Evolutionary conservation across 441 rosid genomes (phyloP), one percentile per base, ranked within the genome.

Genomic region (Arabidopsis hybrid): DNA sequence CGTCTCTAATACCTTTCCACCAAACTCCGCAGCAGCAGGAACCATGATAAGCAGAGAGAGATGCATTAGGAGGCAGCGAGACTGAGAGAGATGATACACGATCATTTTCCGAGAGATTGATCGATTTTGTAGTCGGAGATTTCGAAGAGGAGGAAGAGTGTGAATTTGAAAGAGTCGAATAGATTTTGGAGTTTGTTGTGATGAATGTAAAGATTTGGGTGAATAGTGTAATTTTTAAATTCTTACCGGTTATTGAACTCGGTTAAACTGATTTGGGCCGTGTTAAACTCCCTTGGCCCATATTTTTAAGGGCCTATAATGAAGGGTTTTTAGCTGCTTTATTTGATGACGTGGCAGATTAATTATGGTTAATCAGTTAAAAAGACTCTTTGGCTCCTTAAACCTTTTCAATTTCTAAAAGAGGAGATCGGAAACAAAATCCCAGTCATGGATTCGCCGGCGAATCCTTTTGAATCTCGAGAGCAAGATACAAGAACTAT

Each of bases 1-100:
- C 82, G 77, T 68, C 45, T 73, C 80, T 39, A 62, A 81, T 7
- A 69, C 83, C 65, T 26, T 47, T 0, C 71, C 78, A 26, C 71
- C 65, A 7, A 46, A 16, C 38, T 79, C 80, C 14, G 65, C 57
- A 26, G 57, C 49, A 7, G 73, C 26, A 14, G 40, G 55, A 32
- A 66, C 53, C 31, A 47, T 51, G 52, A 67, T 73, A 66, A 76
- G 39, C 45, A 60, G 58, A 60, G 47, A 21, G 73, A 73, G 39
- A 78, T 55, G 38, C 45, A 45, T 31, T 13, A 55, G 38, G 61
- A 14, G 14, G 47, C 35, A 61, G 47, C 26, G 50, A 40, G 32
- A 67, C 38, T 17, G 65, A 6, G 57, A 58, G 50, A 46, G 67
- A 40, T 72, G 26, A 13, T n/a, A n/a, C 14, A 6, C 7, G 21